These are phyloP conservation scores for Russula sp. DNA, from an alignment of 768 basidiomycete species.

Conservation along the genomic window DNA sequence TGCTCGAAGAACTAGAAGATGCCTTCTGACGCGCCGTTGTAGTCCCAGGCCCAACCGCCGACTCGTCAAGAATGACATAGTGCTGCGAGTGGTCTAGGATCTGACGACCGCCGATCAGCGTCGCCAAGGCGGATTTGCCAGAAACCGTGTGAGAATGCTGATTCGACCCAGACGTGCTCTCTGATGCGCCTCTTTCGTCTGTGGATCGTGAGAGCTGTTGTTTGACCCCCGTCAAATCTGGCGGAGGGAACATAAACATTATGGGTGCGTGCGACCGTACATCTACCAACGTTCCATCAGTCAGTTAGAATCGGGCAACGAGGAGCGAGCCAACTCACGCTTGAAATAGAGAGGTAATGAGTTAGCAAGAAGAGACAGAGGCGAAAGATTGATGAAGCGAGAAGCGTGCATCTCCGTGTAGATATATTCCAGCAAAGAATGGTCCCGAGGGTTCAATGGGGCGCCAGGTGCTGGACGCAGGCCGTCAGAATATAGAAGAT, in stretches of 20 bases:
- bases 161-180: neutral
- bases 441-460: constrained; percentile 58
- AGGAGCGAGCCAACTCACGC: constrained; percentile 41
- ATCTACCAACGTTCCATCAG: constrained; percentile 41
- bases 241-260: constrained; percentile 56
- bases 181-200: constrained; percentile 1
- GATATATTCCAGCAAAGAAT: constrained; percentile 58
- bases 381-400: constrained; percentile 65
- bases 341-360: constrained; percentile 58
- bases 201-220: neutral
- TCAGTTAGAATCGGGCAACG: neutral
- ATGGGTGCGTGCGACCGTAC: constrained; percentile 65
- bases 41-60: constrained; percentile 40
- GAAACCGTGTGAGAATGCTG: neutral
- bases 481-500: constrained; percentile 5
- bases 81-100: constrained; percentile 37
- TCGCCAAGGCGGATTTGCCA: constrained; percentile 5
- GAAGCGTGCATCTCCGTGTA: constrained; percentile 67
- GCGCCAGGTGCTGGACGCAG: constrained; percentile 4
- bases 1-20: constrained; percentile 6
- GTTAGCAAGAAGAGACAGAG: constrained; percentile 58
- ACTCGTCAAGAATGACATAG: constrained; percentile 47
- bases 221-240: constrained; percentile 27
- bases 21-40: constrained; percentile 33
- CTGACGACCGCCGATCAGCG: constrained; percentile 16